These are phyloP conservation scores for Suillus paluster DNA, from an alignment of 768 basidiomycete genomes.

Conservation along the genomic window DNA sequence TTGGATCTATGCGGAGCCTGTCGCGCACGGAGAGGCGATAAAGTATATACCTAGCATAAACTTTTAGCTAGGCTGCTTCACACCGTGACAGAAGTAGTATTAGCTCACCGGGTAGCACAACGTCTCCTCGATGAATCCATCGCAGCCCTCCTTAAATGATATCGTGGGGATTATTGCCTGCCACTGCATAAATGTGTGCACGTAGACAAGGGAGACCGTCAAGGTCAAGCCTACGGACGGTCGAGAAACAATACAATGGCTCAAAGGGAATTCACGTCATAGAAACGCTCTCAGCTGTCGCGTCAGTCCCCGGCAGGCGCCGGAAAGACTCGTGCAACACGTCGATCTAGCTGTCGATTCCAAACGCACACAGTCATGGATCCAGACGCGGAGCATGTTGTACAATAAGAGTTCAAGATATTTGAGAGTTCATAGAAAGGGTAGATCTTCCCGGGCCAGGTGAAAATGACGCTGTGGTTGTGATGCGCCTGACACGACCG, in stretches of 20 bases:
- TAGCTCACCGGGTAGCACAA: conserved; percentile 59
- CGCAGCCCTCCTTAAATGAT: conserved; percentile 58
- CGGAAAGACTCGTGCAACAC: too few relatives aligned
- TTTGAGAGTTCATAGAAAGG: too few relatives aligned
- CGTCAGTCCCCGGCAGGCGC: too few relatives aligned
- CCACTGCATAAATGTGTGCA: background rate
- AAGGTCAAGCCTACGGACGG: conserved; percentile 27
- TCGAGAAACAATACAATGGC: too few relatives aligned
- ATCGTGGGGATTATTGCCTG: conserved; percentile 66
- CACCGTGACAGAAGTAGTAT: background rate
- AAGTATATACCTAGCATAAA: conserved; percentile 58
- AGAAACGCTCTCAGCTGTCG: too few relatives aligned
- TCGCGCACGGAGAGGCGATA: conserved; percentile 55
- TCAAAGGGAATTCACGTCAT: background rate
- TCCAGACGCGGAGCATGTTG: too few relatives aligned
- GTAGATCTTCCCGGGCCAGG: too few relatives aligned
- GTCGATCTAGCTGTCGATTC: too few relatives aligned
- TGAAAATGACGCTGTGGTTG: too few relatives aligned
- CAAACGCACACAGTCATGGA: too few relatives aligned
- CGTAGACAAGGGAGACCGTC: background rate
- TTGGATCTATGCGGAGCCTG: conserved; percentile 63
- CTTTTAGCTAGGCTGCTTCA: background rate
- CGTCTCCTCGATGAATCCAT: conserved; percentile 47
- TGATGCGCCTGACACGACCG: too few relatives aligned
- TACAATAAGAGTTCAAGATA: too few relatives aligned